These are phyloP conservation scores for Ceratocystis diversiconidia DNA, from an alignment of 2,329 filamentous ascomycete species.

Conservation along the genomic window DNA sequence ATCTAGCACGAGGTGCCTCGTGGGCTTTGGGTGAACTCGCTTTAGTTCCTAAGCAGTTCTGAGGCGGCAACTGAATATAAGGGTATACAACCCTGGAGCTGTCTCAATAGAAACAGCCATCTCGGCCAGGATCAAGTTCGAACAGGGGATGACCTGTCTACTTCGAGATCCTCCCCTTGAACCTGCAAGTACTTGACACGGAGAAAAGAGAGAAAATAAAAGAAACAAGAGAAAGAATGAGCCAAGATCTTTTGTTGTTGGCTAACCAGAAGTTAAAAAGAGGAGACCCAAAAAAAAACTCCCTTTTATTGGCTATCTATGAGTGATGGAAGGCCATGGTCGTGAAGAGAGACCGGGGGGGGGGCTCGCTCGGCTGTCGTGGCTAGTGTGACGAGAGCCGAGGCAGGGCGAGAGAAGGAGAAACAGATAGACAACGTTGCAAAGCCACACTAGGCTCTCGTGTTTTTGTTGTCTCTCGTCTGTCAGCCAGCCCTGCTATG, in stretches of 20 bases:
- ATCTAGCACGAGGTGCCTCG: too few relatives aligned
- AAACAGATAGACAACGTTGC: not conserved
- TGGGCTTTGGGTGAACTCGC: too few relatives aligned
- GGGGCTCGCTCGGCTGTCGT: not conserved
- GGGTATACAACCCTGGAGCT: too few relatives aligned
- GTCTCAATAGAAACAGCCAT: too few relatives aligned
- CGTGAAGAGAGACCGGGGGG: not conserved
- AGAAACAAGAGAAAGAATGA: not conserved
- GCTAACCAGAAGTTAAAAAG: not conserved
- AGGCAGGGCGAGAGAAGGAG: not conserved
- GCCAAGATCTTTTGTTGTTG: slow-evolving; percentile 6
- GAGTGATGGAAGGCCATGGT: not conserved
- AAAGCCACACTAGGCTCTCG: not conserved
- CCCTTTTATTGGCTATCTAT: too few relatives aligned
- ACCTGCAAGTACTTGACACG: not conserved
- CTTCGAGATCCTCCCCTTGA: too few relatives aligned
- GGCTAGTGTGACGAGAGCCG: not conserved
- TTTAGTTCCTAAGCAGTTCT: too few relatives aligned
- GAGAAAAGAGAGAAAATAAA: slow-evolving; percentile 2
- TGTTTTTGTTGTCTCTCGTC: too few relatives aligned
- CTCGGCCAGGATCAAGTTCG: too few relatives aligned
- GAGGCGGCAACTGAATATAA: too few relatives aligned
- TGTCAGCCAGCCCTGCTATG: not conserved
- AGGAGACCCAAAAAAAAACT: not conserved
- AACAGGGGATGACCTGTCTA: too few relatives aligned